Conservation (phyloP, 352 stramenopile genomes). For the Phytophthora litchii region DNA sequence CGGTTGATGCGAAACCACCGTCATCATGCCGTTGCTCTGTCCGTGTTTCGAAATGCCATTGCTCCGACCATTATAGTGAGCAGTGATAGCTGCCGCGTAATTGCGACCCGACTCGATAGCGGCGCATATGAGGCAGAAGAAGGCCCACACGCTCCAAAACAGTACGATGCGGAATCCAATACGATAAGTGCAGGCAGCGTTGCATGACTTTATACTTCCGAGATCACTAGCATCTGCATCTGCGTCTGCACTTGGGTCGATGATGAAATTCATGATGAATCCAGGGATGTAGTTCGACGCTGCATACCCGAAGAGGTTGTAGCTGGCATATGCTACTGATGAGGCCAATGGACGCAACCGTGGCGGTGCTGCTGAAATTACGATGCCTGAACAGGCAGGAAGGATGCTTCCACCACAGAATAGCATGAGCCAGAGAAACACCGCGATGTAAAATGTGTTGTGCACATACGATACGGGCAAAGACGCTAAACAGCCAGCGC, state of each 20-base stretch:
- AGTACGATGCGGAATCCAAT: conserved; percentile 85
- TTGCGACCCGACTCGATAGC: conserved; percentile 45
- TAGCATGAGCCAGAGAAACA: conserved; percentile 86
- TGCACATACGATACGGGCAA: conserved; percentile 74
- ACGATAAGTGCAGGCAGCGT: conserved; percentile 80
- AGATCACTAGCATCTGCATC: conserved; percentile 24
- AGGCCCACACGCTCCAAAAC: conserved; percentile 73
- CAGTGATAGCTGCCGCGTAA: conserved; percentile 17
- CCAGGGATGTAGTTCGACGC: conserved; percentile 86
- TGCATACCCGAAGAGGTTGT: conserved; percentile 88
- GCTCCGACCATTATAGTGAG: conserved; percentile 10
- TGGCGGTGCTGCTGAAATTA: conserved; percentile 73
- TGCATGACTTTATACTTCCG: conserved; percentile 40
- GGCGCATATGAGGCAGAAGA: conserved; percentile 67
- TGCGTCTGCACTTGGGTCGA: conserved; percentile 44
- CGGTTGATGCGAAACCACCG: conserved; percentile 12
- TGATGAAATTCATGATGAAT: conserved; percentile 84
- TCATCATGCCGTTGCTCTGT: background rate
- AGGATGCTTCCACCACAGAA: conserved; percentile 79
- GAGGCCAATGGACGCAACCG: conserved; percentile 72
- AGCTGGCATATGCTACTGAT: conserved; percentile 80
- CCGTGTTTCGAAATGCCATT: conserved; percentile 2
- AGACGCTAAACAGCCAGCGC: conserved; percentile 50
- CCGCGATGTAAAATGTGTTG: conserved; percentile 65
- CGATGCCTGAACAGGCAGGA: conserved; percentile 83